Base-by-base conservation (phyloP, 2,329 filamentous ascomycete species). In the Sphaerostilbella broomeana region DNA sequence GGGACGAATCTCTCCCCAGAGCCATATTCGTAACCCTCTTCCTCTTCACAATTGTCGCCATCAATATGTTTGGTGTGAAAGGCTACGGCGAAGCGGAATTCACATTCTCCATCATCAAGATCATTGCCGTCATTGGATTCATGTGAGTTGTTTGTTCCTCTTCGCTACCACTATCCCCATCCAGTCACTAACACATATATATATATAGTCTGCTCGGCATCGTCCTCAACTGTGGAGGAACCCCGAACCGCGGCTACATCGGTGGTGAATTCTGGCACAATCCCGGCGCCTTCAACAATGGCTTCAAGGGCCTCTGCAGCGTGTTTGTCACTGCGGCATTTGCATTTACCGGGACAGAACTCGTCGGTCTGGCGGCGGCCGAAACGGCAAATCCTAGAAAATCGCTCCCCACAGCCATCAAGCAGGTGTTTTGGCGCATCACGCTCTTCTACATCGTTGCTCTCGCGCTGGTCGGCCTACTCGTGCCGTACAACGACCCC, bases 361-460 rank as follows among this genome's bases (percentile, higher is more conserved):
- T 86, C 10, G 79, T 87, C 35, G 84, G 84, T 36, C 72, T 88
- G 12, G 82, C 83, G 4, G 84, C 84, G 2, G 84, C 84, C 22
- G 84, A 89, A 58, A 84, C 83, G 1, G 77, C 74, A 10, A 86
- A 87, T 54, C 84, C 84, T 2, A 73, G 82, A 43, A 86, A 90
- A 57, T 84, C 83, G 1, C 70, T 95, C 1, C 89, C 89, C 0
- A 86, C 80, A 0, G 89, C 89, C 9, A 79, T 92, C 52, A 94
- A 94, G 65, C 88, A 94, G 59, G 87, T 95, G 21, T 95, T 95
- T 62, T 95, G 88, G 88, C 83, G 89, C 54, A 94, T 95, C 57
- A 79, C 80, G 5, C 72, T 94, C 42, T 95, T 95, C 67, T 95
- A 95, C 64, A 72, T 95, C 34, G 79, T 94, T 24, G 84, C 85